A percentile compares a stretch with the other conserved stretches of the same genome.
Conservation (phyloP, 306 rosid genomes). For the Pachyrhizus erosus region DNA sequence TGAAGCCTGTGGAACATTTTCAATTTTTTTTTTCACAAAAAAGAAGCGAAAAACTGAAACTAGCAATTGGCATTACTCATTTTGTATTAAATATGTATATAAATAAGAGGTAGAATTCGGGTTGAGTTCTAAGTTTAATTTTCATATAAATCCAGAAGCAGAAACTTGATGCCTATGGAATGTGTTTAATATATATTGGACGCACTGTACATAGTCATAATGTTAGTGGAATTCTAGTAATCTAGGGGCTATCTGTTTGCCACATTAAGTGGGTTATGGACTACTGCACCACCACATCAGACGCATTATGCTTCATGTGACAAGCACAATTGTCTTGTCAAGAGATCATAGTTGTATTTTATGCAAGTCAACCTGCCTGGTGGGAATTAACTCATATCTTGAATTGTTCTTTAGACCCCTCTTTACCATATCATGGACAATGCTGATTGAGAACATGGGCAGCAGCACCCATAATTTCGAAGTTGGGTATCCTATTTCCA, state of each 20-base stretch:
- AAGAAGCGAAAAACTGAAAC: not conserved
- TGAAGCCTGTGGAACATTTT: not conserved
- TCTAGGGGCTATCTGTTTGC: slow-evolving; percentile 18
- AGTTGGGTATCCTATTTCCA: not conserved
- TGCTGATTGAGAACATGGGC: slow-evolving; percentile 5
- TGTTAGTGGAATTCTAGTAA: slow-evolving; percentile 27
- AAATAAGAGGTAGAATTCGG: not conserved
- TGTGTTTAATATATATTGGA: not conserved
- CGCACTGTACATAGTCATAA: not conserved
- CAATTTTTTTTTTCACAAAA: not conserved
- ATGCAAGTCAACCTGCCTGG: not conserved
- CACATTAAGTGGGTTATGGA: slow-evolving; percentile 23
- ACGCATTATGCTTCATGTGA: slow-evolving; percentile 32
- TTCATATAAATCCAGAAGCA: not conserved
- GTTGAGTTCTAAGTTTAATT: not conserved
- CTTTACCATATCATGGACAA: not conserved
- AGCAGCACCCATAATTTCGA: slow-evolving; percentile 3
- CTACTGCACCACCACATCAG: slow-evolving; percentile 8
- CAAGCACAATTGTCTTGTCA: slow-evolving; percentile 31
- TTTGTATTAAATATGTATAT: not conserved
- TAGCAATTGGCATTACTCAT: not conserved
- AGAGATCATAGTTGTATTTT: not conserved
- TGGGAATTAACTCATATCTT: slow-evolving; percentile 7
- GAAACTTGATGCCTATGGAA: not conserved
- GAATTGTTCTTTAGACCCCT: not conserved